Percentiles rank a stretch among this genome's conserved stretches.
Conservation (phyloP, 83 land plant species). For the Isoetes engelmannii region DNA sequence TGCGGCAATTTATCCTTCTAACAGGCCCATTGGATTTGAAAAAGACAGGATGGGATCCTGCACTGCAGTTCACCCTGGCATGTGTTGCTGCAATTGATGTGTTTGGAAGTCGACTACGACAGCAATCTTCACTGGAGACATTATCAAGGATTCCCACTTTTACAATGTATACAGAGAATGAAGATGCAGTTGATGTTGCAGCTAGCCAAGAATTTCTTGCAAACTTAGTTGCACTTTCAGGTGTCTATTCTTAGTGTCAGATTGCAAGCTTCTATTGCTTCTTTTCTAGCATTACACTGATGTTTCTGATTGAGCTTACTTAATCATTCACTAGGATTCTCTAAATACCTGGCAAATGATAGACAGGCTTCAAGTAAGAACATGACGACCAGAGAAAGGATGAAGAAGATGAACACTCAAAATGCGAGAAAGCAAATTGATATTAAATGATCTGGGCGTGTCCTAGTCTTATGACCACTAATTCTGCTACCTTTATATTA, state of each 20-base stretch:
- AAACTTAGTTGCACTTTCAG: constrained; percentile 6
- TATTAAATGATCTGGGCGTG: too few species aligned
- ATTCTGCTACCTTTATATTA: too few species aligned
- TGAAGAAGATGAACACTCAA: too few species aligned
- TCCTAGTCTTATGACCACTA: too few species aligned
- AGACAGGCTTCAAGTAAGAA: too few species aligned
- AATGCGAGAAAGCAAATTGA: too few species aligned
- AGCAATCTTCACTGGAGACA: constrained; percentile 7
- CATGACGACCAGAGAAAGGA: too few species aligned
- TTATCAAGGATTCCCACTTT: constrained; percentile 23
- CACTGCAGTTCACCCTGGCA: constrained; percentile 18
- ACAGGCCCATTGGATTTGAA: constrained; percentile 27
- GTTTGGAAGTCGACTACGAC: constrained; percentile 17
- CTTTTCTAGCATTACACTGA: too few species aligned
- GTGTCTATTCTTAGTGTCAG: background rate
- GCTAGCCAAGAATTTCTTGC: background rate
- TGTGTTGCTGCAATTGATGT: constrained; percentile 24
- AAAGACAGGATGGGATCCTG: constrained; percentile 28
- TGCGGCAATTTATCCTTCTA: background rate
- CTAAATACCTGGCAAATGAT: too few species aligned
- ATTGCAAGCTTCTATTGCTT: too few species aligned
- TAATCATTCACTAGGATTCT: too few species aligned
- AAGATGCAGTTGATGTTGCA: constrained; percentile 22
- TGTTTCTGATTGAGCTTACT: too few species aligned
- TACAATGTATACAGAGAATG: constrained; percentile 16